Percentiles rank a stretch among this genome's conserved stretches.
phyloP scores from a whole-genome alignment of 139 green algal species.

The Tetradesmus obliquus region DNA sequence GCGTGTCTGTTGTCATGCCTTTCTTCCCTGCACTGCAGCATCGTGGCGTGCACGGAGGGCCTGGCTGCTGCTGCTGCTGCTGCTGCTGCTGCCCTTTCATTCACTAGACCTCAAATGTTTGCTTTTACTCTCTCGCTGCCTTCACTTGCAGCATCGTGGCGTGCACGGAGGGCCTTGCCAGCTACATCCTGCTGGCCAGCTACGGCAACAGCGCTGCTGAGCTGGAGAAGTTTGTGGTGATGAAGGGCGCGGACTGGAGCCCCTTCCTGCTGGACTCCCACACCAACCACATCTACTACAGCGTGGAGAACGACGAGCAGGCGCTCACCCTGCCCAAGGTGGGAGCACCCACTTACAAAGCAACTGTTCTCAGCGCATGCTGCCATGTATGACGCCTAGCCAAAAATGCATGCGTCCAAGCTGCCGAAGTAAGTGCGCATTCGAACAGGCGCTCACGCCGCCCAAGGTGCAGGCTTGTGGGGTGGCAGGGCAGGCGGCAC shows the following conservation, averaged over 20 bases:
- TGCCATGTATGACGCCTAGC: background rate
- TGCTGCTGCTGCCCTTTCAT: background rate
- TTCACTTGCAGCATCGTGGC: constrained; percentile 58
- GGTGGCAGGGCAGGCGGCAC: no score
- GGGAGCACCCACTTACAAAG: background rate
- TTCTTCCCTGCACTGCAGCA: constrained; percentile 41
- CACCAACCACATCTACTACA: constrained; percentile 39
- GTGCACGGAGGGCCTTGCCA: constrained; percentile 67
- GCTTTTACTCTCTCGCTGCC: background rate
- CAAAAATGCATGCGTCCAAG: background rate
- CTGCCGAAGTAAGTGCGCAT: no score
- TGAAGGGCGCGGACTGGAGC: constrained; percentile 63
- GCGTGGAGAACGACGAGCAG: constrained; percentile 31
- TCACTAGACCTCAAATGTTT: background rate
- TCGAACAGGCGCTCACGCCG: no score
- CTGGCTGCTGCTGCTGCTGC: constrained; percentile 34
- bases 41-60: constrained; percentile 66
- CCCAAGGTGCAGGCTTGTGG: no score
- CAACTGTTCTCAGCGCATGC: background rate
- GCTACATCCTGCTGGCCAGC: constrained; percentile 66
- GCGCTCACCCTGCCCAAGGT: constrained; percentile 56
- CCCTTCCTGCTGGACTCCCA: constrained; percentile 40
- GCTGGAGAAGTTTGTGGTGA: constrained; percentile 65
- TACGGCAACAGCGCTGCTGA: constrained; percentile 61
- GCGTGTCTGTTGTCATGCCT: background rate